These are phyloP conservation scores for Talaromyces sp. DNA, from an alignment of 2,329 filamentous ascomycete genomes.

Conservation along the genomic window DNA sequence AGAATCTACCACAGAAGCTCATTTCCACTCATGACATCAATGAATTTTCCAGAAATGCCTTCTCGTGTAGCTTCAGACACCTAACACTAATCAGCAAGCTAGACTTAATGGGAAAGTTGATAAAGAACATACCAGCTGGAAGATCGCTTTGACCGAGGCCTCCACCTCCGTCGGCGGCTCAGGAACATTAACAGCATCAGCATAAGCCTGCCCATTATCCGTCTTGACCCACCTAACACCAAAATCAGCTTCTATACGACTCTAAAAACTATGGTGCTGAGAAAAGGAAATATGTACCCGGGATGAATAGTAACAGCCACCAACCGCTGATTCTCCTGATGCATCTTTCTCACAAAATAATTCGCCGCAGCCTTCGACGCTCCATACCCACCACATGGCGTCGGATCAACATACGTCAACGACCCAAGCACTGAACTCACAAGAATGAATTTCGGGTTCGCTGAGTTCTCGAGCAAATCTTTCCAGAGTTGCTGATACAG, in stretches of 20 bases:
- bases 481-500: constrained; percentile 18
- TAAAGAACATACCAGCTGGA: not conserved
- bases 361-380: constrained; percentile 14
- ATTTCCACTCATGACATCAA: constrained; percentile 6
- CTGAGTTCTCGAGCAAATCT: constrained; percentile 1
- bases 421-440: constrained; percentile 4
- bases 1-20: constrained; percentile 15
- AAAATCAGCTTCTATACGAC: not conserved
- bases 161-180: constrained; percentile 10
- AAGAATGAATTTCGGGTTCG: constrained; percentile 6
- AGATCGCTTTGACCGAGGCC: constrained; percentile 9
- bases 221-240: constrained; percentile 15
- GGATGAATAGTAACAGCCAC: constrained; percentile 13
- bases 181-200: constrained; percentile 10
- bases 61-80: constrained; percentile 4
- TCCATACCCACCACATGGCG: constrained; percentile 14
- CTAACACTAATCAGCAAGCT: not conserved
- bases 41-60: constrained; percentile 15
- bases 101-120: not conserved
- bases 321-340: constrained; percentile 11
- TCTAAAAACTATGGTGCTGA: too few relatives aligned
- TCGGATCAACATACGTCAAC: not conserved
- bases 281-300: not conserved
- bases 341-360: constrained; percentile 16
- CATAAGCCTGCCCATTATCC: constrained; percentile 17